Conservation (phyloP, 2,329 filamentous ascomycete genomes). For the Coleophoma cylindrospora region DNA sequence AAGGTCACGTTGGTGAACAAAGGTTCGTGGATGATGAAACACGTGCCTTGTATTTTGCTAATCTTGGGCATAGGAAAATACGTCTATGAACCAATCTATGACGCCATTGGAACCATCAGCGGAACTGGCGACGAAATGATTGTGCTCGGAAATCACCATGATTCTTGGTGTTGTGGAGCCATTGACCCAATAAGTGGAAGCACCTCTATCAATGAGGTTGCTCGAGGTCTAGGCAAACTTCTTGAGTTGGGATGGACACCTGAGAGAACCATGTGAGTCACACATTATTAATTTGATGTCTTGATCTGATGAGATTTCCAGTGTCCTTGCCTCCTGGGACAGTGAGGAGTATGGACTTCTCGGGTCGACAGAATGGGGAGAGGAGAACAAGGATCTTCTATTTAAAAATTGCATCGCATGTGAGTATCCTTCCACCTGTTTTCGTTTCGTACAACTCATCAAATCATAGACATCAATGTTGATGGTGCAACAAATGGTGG, state of each 20-base stretch:
- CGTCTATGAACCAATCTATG: slow-evolving; percentile 74
- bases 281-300: neutral
- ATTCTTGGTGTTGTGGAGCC: slow-evolving; percentile 81
- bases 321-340: slow-evolving; percentile 69
- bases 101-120: slow-evolving; percentile 85
- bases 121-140: slow-evolving; percentile 79
- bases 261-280: slow-evolving; percentile 62
- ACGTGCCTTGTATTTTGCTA: neutral
- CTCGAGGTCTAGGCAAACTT: slow-evolving; percentile 66
- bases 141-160: slow-evolving; percentile 79
- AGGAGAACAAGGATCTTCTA: slow-evolving; percentile 49
- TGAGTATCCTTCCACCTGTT: slow-evolving; percentile 50
- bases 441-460: slow-evolving; percentile 33
- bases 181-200: slow-evolving; percentile 77
- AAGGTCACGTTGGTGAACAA: slow-evolving; percentile 43
- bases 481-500: slow-evolving; percentile 61
- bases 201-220: slow-evolving; percentile 68
- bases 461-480: slow-evolving; percentile 58
- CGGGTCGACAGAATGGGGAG: slow-evolving; percentile 78
- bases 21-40: neutral
- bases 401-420: slow-evolving; percentile 54
- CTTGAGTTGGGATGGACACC: slow-evolving; percentile 71
- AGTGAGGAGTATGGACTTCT: slow-evolving; percentile 72
- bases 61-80: slow-evolving; percentile 57
- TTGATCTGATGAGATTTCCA: neutral